These are phyloP conservation scores for Mycena albidolilacea DNA, from an alignment of 768 basidiomycete species.

Conservation along the genomic window DNA sequence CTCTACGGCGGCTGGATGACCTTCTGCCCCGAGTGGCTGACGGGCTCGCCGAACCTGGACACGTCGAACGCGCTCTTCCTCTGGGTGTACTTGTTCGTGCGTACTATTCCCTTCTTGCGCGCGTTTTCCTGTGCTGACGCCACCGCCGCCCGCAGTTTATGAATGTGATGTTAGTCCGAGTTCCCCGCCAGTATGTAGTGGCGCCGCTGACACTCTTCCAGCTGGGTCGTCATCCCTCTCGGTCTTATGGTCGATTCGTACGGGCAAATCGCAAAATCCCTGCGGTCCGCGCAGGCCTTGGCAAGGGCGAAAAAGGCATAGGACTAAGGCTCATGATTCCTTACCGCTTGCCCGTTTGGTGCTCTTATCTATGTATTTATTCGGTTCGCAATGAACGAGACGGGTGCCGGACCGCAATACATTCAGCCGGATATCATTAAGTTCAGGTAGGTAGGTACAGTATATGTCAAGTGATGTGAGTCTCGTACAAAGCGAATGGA, in stretches of 20 bases:
- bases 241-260: constrained; percentile 88
- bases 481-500: constrained; percentile 40
- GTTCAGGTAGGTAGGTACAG: constrained; percentile 34
- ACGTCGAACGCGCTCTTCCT: constrained; percentile 79
- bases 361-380: constrained; percentile 14
- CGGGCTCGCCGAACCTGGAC: constrained; percentile 78
- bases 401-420: constrained; percentile 20
- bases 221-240: constrained; percentile 86
- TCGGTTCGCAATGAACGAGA: constrained; percentile 1
- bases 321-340: background rate
- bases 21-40: constrained; percentile 87
- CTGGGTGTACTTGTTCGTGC: constrained; percentile 86
- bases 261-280: constrained; percentile 71
- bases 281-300: constrained; percentile 59
- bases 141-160: constrained; percentile 68
- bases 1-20: constrained; percentile 90
- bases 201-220: constrained; percentile 46
- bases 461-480: constrained; percentile 28
- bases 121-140: constrained; percentile 9
- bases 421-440: constrained; percentile 25
- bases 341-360: background rate
- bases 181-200: background rate
- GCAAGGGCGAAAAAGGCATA: constrained; percentile 56
- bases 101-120: constrained; percentile 46
- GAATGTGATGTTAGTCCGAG: constrained; percentile 76